Evolutionary conservation across 345 rosid species (phyloP), one percentile per base, ranked within the genome.

Genomic region (Erucastrum elatum): DNA sequence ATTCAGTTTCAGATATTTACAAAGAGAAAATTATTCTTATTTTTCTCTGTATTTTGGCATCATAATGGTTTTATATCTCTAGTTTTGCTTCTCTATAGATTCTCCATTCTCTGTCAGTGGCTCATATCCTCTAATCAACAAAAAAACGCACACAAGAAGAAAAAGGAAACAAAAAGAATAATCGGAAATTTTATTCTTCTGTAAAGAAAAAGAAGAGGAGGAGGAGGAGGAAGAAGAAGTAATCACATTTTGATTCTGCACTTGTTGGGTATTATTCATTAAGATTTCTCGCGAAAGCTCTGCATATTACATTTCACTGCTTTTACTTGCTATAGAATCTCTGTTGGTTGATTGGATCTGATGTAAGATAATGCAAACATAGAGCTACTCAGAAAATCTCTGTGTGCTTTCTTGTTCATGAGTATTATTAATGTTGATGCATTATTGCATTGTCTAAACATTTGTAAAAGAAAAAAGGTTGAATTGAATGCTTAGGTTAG

Each of bases 281-380:
- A 21, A 21, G 21, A 21, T 21, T 21, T 1, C 12, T 63, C 62
- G 76, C 27, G 65, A n/a, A 16, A 77, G 77, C 63, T 49, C 55
- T 85, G 76, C 92, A 59, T 59, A 85, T 88, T 84, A 46, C 73
- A 55, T 15, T 37, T 55, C n/a, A 11, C 44, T 75, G 39, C 55
- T 29, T 69, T 72, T 39, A 2, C 9, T 34, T 49, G 55, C 77
- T 59, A 11, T 37, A n/a, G 31, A 53, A 26, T 7, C 30, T 61
- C 53, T 21, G 21, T 13, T 10, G 39, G 64, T 15, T 25, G 56
- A 31, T 41, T 82, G 82, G 87, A 87, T 84, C 90, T 82, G 77
- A 63, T 75, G 58, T 37, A 31, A 66, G 44, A 8, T 25, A 10
- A 26, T 9, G 21, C 21, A 21, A 21, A 21, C 21, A 21, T 21